Conservation (phyloP, 306 rosid genomes). For the Echinosophora koreensis region DNA sequence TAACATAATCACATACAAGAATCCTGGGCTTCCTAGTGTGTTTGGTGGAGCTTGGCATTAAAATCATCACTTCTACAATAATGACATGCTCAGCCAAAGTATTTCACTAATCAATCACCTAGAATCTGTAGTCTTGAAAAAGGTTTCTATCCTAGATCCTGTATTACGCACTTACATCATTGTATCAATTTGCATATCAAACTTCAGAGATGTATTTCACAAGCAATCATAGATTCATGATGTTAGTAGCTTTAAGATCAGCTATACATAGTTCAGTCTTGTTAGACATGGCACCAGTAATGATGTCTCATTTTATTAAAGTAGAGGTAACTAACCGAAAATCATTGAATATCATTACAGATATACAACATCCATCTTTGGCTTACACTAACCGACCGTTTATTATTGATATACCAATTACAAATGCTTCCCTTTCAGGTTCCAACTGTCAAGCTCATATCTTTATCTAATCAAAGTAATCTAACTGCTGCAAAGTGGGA, state of each 20-base stretch:
- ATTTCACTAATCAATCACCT: not conserved
- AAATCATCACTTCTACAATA: not conserved
- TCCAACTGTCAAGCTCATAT: not conserved
- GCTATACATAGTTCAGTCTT: constrained; percentile 2
- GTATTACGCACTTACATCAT: constrained; percentile 10
- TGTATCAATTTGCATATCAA: constrained; percentile 6
- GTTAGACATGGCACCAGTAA: not conserved
- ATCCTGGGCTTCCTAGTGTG: not conserved
- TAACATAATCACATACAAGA: not conserved
- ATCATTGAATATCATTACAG: not conserved
- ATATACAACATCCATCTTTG: not conserved
- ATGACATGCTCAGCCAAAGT: not conserved
- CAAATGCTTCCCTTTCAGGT: constrained; percentile 16
- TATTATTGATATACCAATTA: not conserved
- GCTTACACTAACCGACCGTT: not conserved
- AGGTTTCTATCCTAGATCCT: not conserved
- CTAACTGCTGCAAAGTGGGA: not conserved
- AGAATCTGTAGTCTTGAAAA: constrained; percentile 6
- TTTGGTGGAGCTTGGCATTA: not conserved
- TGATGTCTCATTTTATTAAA: not conserved
- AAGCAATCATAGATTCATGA: not conserved
- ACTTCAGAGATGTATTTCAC: constrained; percentile 3
- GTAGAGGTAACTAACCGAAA: not conserved
- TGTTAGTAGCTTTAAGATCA: constrained; percentile 19
- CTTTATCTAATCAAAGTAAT: not conserved